Conservation (phyloP, 805 yeast genomes). For the Alloascoidea hylecoeti region DNA sequence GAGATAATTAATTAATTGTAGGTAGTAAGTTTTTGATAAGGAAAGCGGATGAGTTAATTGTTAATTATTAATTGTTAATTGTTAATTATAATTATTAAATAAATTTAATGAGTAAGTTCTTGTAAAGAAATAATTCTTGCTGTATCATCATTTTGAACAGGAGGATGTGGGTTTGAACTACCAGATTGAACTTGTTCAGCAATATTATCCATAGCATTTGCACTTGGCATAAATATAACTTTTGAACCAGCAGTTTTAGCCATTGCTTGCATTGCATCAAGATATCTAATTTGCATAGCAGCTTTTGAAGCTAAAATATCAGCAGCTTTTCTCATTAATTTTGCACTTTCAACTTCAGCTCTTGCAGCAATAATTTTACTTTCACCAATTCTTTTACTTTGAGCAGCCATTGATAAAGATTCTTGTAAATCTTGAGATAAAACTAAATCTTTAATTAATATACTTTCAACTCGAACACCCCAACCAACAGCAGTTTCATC, state of each 20-base stretch:
- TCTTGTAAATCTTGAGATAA: conserved; percentile 40
- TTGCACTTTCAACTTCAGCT: conserved; percentile 66
- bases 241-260: conserved; percentile 46
- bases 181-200: conserved; percentile 8
- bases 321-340: conserved; percentile 67
- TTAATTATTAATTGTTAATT: too few species aligned
- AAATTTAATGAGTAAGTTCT: too few species aligned
- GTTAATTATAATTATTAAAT: too few species aligned
- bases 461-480: conserved; percentile 60
- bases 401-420: conserved; percentile 61
- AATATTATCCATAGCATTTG: conserved; percentile 21
- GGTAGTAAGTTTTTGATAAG: too few species aligned
- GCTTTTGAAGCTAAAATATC: conserved; percentile 61
- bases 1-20: too few species aligned
- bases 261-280: conserved; percentile 68
- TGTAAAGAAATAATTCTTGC: too few species aligned
- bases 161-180: too few species aligned
- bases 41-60: too few species aligned
- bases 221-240: conserved; percentile 60
- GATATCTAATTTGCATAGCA: conserved; percentile 66
- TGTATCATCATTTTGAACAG: too few species aligned
- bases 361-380: conserved; percentile 61
- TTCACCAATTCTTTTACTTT: conserved; percentile 64
- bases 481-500: conserved; percentile 47
- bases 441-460: conserved; percentile 50